Conservation (phyloP, 2,329 filamentous ascomycete species). For the Ceratocystis variospora region DNA sequence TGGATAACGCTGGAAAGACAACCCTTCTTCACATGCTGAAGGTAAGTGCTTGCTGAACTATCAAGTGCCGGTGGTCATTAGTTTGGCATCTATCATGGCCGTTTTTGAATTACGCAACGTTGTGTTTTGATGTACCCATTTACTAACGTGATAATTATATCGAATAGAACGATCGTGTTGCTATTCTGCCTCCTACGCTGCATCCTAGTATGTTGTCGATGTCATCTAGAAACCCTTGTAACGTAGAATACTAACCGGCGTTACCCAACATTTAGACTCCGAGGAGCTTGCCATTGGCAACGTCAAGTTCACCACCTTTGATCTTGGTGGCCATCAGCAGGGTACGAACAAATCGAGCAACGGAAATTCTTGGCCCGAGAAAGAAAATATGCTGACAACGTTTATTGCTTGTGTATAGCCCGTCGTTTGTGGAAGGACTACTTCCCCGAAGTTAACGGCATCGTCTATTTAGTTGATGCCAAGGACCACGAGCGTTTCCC, state of each 20-base stretch:
- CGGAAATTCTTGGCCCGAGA: neutral
- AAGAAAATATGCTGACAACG: conserved; percentile 13
- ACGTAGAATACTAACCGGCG: neutral
- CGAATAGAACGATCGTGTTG: conserved; percentile 73
- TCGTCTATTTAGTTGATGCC: conserved; percentile 95
- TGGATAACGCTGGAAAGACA: conserved; percentile 91
- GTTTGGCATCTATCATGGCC: neutral
- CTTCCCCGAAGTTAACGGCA: conserved; percentile 90
- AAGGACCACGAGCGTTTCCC: conserved; percentile 90
- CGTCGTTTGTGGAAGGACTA: conserved; percentile 94
- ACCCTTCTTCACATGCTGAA: conserved; percentile 92
- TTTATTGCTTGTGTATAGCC: conserved; percentile 35
- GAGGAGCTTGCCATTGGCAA: conserved; percentile 89
- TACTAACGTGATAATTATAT: neutral
- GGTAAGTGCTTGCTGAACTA: conserved; percentile 36
- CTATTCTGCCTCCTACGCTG: conserved; percentile 77
- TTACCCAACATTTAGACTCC: conserved; percentile 43
- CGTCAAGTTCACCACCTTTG: conserved; percentile 88
- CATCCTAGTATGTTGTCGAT: conserved; percentile 59
- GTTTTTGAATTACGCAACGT: neutral
- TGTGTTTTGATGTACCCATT: neutral
- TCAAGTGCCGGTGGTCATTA: neutral
- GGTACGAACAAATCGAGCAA: conserved; percentile 35
- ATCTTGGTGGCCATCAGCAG: conserved; percentile 87
- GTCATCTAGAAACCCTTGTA: neutral